phyloP scores from a whole-genome alignment of 2,329 filamentous ascomycete species.

The Eutypella sp. region DNA sequence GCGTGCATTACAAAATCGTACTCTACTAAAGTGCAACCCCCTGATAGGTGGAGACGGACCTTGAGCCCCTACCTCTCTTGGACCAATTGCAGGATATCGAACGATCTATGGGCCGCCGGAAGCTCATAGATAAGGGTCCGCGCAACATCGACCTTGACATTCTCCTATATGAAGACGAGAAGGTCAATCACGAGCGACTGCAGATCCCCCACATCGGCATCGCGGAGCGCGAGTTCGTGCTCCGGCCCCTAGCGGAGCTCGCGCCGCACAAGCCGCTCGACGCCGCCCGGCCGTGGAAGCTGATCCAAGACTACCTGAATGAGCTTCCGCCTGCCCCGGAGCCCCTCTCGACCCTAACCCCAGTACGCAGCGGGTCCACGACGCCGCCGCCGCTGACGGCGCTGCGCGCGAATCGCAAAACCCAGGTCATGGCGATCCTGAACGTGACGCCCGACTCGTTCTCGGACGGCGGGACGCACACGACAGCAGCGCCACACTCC shows the following conservation, averaged over 20 bases:
- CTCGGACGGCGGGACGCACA: conserved; percentile 76
- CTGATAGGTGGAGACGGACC: conserved; percentile 68
- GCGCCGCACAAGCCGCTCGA: conserved; percentile 51
- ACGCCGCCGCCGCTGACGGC: conserved; percentile 53
- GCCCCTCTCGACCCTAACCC: conserved; percentile 55
- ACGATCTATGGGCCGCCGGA: conserved; percentile 69
- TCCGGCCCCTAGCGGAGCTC: conserved; percentile 77
- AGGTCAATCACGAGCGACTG: conserved; percentile 66
- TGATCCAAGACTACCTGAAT: conserved; percentile 57
- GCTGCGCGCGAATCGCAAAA: conserved; percentile 53
- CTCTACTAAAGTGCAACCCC: conserved; percentile 5
- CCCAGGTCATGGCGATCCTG: conserved; percentile 86
- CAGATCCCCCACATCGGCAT: conserved; percentile 81
- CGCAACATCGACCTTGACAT: conserved; percentile 94
- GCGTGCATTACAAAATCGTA: background rate
- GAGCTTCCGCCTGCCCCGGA: conserved; percentile 45
- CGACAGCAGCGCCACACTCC: conserved; percentile 35
- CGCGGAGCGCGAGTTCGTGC: conserved; percentile 86
- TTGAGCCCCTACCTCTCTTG: conserved; percentile 71
- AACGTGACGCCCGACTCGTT: conserved; percentile 97
- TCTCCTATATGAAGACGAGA: conserved; percentile 68
- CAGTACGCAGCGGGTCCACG: conserved; percentile 45
- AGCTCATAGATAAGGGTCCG: conserved; percentile 87
- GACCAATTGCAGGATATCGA: conserved; percentile 83
- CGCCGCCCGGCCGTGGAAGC: conserved; percentile 51